Evolutionary conservation across 2,329 filamentous ascomycete species (phyloP).

Genomic region (Aurifilum marmelostoma): DNA sequence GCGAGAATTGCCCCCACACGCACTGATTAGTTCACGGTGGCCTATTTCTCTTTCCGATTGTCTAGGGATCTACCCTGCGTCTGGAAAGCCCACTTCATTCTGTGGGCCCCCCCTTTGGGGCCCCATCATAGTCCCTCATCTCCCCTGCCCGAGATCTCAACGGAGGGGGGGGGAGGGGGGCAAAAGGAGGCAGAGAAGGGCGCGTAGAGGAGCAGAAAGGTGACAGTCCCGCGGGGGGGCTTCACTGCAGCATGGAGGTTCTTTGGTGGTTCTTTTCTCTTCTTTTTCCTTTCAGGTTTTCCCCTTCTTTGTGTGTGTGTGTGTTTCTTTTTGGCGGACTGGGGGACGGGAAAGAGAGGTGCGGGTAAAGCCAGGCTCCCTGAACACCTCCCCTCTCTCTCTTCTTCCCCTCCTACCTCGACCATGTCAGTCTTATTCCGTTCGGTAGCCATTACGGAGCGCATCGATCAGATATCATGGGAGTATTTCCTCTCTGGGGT

Average conservation of each 20-base stretch:
- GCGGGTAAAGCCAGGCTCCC: neutral
- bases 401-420: neutral
- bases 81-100: constrained; percentile 19
- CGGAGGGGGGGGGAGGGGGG: constrained; percentile 13
- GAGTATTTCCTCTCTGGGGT: neutral
- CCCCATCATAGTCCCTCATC: constrained; percentile 27
- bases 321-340: too few species aligned
- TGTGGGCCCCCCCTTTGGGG: constrained; percentile 19
- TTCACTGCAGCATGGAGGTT: too few species aligned
- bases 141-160: constrained; percentile 24
- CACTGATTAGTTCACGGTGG: constrained; percentile 19
- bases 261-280: neutral
- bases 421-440: neutral
- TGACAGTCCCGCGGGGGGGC: constrained; percentile 13
- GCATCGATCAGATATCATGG: neutral
- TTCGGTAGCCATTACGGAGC: neutral
- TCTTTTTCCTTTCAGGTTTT: too few species aligned
- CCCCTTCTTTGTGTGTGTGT: too few species aligned
- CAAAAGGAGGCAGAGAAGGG: constrained; percentile 20
- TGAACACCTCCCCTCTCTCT: neutral
- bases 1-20: constrained; percentile 8
- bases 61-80: constrained; percentile 28
- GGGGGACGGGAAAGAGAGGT: neutral
- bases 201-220: constrained; percentile 21
- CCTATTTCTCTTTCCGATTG: constrained; percentile 20